Percentiles rank a stretch among this genome's conserved stretches.
phyloP scores from a whole-genome alignment of 1,284 basidiomycete species.

The Ustilago hordei region DNA sequence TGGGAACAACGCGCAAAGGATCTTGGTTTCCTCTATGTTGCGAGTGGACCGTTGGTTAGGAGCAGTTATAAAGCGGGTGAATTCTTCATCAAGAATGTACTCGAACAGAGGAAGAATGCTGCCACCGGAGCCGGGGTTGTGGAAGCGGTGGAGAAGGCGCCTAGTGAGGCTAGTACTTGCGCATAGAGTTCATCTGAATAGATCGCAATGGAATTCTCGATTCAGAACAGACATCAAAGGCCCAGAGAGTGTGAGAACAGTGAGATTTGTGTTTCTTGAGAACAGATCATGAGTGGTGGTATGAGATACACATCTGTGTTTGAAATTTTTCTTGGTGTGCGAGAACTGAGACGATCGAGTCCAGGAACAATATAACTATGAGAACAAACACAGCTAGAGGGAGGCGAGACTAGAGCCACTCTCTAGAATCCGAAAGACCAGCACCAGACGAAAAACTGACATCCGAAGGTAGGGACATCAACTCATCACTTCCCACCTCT shows the following conservation, averaged over 20 bases:
- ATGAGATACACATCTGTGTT: too few relatives aligned
- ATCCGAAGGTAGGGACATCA: constrained; percentile 4
- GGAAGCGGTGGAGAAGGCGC: not conserved
- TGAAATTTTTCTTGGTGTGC: too few relatives aligned
- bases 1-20: constrained; percentile 92
- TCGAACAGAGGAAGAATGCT: constrained; percentile 47
- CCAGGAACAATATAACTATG: not conserved
- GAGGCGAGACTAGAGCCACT: not conserved
- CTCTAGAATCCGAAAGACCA: constrained; percentile 10
- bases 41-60: constrained; percentile 93
- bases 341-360: not conserved
- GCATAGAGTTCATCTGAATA: not conserved
- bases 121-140: not conserved
- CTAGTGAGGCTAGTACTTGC: not conserved
- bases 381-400: not conserved
- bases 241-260: too few relatives aligned
- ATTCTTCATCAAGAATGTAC: constrained; percentile 69
- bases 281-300: too few relatives aligned
- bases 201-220: too few relatives aligned
- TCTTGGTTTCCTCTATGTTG: constrained; percentile 97
- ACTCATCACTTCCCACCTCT: not conserved
- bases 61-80: constrained; percentile 90
- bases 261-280: too few relatives aligned
- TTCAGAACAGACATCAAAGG: too few relatives aligned
- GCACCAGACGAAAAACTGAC: not conserved